phyloP scores from a whole-genome alignment of 1,284 basidiomycete species.

The Trametes sp. region DNA sequence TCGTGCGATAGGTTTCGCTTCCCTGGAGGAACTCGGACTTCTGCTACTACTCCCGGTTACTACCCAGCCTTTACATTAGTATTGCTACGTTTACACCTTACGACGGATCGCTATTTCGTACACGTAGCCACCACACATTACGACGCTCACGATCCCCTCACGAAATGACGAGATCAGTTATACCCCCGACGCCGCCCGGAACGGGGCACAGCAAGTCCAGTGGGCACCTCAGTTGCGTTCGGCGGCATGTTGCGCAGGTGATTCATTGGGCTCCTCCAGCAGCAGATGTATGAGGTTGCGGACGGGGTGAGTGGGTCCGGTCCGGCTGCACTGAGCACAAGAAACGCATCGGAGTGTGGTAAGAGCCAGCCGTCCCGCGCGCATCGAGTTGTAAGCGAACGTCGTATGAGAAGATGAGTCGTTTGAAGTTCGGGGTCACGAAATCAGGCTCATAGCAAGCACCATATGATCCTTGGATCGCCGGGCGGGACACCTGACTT shows the following conservation, averaged over 20 bases:
- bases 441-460: constrained; percentile 36
- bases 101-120: constrained; percentile 22
- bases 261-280: too few species aligned
- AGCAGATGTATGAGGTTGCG: too few species aligned
- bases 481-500: constrained; percentile 41
- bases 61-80: constrained; percentile 22
- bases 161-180: constrained; percentile 17
- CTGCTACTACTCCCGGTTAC: background rate
- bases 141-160: constrained; percentile 21
- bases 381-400: too few species aligned
- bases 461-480: constrained; percentile 44
- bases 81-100: constrained; percentile 27
- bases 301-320: background rate
- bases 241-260: background rate
- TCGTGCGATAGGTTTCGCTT: constrained; percentile 1
- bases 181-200: background rate
- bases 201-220: too few species aligned
- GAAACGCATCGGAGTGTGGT: too few species aligned
- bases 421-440: constrained; percentile 37
- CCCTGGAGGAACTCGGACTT: constrained; percentile 14
- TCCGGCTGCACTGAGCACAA: too few species aligned
- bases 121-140: constrained; percentile 18
- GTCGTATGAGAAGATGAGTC: too few species aligned
- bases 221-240: background rate
- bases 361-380: too few species aligned